These are phyloP conservation scores for Botrytis fragariae DNA, from an alignment of 2,329 filamentous ascomycete genomes.

Conservation along the genomic window DNA sequence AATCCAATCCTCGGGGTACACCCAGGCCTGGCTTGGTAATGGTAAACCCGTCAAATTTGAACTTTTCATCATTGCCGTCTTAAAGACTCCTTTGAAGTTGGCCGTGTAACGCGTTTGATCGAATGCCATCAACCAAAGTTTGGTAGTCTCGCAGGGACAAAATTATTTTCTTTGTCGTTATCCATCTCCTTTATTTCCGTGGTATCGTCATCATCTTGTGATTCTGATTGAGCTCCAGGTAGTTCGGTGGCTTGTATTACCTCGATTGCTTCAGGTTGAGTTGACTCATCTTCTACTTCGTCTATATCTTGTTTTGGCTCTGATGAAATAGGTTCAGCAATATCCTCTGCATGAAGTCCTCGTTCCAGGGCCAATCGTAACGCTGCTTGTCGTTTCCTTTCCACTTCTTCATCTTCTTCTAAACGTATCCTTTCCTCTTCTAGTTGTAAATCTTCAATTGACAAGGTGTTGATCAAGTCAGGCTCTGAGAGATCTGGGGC, in stretches of 20 bases:
- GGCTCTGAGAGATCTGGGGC: conserved; percentile 37
- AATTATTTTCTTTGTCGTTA: conserved; percentile 38
- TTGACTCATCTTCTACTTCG: conserved; percentile 19
- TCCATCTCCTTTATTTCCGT: neutral
- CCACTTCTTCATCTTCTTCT: conserved; percentile 54
- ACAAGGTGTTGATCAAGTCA: conserved; percentile 44
- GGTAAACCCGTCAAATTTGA: conserved; percentile 71
- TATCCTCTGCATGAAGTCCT: conserved; percentile 45
- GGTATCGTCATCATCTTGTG: neutral
- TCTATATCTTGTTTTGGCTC: conserved; percentile 28
- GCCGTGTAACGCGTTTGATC: neutral
- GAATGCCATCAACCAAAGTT: conserved; percentile 44
- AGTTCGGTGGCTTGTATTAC: neutral
- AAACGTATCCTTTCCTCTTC: conserved; percentile 49
- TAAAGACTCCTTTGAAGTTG: neutral
- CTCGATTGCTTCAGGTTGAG: neutral
- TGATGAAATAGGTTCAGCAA: conserved; percentile 15
- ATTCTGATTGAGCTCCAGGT: neutral
- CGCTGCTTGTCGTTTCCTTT: conserved; percentile 53
- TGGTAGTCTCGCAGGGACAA: conserved; percentile 59
- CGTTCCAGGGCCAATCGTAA: conserved; percentile 50
- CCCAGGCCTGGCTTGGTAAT: conserved; percentile 68
- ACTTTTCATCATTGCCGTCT: conserved; percentile 67
- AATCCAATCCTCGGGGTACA: conserved; percentile 71
- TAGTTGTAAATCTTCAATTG: conserved; percentile 50